A percentile compares a stretch with the other conserved stretches of the same genome.
These are phyloP conservation scores for Phlebopus sp. DNA, from an alignment of 1,284 basidiomycete species.

Conservation along the genomic window DNA sequence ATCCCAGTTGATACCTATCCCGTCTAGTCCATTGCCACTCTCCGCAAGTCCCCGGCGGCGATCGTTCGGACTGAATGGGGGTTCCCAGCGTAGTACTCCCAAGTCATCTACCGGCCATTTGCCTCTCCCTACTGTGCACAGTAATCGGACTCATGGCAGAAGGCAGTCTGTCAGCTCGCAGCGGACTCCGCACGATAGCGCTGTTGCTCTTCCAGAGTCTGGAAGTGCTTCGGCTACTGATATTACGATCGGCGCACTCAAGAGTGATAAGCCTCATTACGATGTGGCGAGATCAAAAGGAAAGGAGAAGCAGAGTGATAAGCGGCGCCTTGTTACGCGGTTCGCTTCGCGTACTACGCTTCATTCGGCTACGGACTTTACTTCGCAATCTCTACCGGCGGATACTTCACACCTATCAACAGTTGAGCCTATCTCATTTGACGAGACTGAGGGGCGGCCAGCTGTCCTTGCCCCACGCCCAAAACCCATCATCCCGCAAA, in stretches of 20 bases:
- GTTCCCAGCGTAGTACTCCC: slow-evolving; percentile 29
- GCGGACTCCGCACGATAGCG: slow-evolving; percentile 30
- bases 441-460: slow-evolving; percentile 16
- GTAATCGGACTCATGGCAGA: slow-evolving; percentile 25
- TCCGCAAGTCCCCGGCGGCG: slow-evolving; percentile 34
- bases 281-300: slow-evolving; percentile 25
- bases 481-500: slow-evolving; percentile 28
- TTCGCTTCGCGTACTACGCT: not conserved
- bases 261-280: slow-evolving; percentile 7
- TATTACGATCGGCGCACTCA: slow-evolving; percentile 9
- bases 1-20: slow-evolving; percentile 25
- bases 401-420: slow-evolving; percentile 22
- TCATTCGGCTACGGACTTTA: slow-evolving; percentile 11
- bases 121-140: slow-evolving; percentile 23
- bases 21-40: slow-evolving; percentile 28
- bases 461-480: slow-evolving; percentile 13
- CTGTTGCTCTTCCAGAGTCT: slow-evolving; percentile 31
- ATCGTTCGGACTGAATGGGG: slow-evolving; percentile 27
- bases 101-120: slow-evolving; percentile 29
- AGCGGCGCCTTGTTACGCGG: slow-evolving; percentile 1
- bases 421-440: slow-evolving; percentile 26
- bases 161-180: slow-evolving; percentile 31
- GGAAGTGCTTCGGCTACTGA: slow-evolving; percentile 8
- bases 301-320: slow-evolving; percentile 24
- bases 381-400: slow-evolving; percentile 23